Evolutionary conservation across 2,329 filamentous ascomycete species (phyloP).

Genomic region (Botrytis elliptica): DNA sequence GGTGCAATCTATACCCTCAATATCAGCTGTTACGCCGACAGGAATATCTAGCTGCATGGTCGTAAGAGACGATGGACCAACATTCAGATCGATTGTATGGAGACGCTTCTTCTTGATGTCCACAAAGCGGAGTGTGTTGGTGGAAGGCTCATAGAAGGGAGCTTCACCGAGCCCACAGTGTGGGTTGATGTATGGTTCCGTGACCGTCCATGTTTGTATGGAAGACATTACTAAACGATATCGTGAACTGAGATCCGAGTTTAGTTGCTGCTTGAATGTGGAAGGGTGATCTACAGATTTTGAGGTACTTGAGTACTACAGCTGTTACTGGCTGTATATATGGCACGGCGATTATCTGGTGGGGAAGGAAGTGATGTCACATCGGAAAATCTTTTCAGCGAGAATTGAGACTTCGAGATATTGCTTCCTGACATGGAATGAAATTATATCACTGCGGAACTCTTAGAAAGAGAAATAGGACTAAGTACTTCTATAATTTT

Average conservation of each 20-base stretch:
- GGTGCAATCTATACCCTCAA: conserved; percentile 59
- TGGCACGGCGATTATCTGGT: not conserved
- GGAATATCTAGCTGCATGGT: conserved; percentile 51
- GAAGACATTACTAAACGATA: conserved; percentile 11
- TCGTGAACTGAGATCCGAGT: not conserved
- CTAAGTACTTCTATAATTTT: conserved; percentile 4
- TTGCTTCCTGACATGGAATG: not conserved
- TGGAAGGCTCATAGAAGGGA: conserved; percentile 67
- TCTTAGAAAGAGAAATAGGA: not conserved
- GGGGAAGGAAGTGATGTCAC: conserved; percentile 11
- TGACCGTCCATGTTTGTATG: conserved; percentile 48
- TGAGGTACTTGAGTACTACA: not conserved
- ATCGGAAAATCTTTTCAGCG: conserved; percentile 19
- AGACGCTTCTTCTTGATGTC: conserved; percentile 79
- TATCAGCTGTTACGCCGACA: conserved; percentile 73
- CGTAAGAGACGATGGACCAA: conserved; percentile 46
- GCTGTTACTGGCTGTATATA: not conserved
- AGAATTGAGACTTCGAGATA: not conserved
- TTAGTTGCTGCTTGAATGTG: not conserved
- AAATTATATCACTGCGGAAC: not conserved
- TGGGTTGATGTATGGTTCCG: conserved; percentile 54
- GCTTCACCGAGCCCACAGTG: conserved; percentile 70
- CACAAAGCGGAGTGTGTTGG: conserved; percentile 69
- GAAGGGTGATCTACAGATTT: too few relatives aligned
- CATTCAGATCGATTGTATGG: conserved; percentile 65